Percentiles rank a stretch among this genome's conserved stretches.
These are phyloP conservation scores for Amanita polypyramis DNA, from an alignment of 768 basidiomycete genomes.

Conservation along the genomic window DNA sequence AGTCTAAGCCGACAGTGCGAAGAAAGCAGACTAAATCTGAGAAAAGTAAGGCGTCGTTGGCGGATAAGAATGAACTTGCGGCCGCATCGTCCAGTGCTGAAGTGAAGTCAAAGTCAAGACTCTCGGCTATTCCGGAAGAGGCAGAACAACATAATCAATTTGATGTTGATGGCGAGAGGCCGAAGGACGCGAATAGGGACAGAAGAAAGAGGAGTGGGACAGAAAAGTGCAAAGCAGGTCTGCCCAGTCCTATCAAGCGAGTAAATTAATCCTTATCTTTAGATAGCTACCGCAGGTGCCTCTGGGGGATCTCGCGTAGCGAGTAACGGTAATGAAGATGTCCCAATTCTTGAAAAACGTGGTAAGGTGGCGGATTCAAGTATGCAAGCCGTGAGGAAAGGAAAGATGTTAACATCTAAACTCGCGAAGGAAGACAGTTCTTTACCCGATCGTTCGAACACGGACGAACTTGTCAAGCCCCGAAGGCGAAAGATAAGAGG, in stretches of 20 bases:
- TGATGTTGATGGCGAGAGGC: not conserved
- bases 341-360: not conserved
- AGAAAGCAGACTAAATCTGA: not conserved
- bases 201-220: not conserved
- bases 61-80: not conserved
- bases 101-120: not conserved
- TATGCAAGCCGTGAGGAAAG: not conserved
- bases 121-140: slow-evolving; percentile 1
- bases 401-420: not conserved
- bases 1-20: slow-evolving; percentile 1
- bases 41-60: not conserved
- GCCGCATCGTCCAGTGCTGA: not conserved
- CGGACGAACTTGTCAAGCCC: not conserved
- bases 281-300: not conserved
- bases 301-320: not conserved
- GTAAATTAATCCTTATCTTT: not conserved
- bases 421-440: not conserved
- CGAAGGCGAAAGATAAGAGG: not conserved
- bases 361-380: not conserved
- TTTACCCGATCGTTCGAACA: not conserved
- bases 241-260: not conserved
- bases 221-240: not conserved
- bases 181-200: not conserved
- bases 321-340: not conserved
- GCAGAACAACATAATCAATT: not conserved